Base-by-base conservation (phyloP, 176 grass and related monocot species). In the Triticum timopheevii region DNA sequence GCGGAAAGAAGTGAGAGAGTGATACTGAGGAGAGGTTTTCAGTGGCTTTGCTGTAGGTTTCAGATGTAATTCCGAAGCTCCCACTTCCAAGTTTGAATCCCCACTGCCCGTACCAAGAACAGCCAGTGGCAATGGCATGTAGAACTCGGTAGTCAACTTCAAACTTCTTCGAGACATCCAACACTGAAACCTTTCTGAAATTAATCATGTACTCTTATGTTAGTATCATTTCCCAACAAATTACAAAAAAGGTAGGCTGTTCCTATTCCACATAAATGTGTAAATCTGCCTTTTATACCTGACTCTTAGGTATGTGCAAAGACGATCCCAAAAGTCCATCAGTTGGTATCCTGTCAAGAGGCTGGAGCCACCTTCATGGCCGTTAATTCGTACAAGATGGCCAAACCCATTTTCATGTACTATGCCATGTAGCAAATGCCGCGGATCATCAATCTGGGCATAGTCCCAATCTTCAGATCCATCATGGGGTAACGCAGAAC, bases 371-470 rank as follows among this genome's bases (percentile, higher is more conserved):
- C 88, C 90, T 61, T 94, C 89, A 45, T 40, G 84, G 10, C 95
- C 95, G 22, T 94, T 94, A 44, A 97, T 79, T 19, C 88, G 78
- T 1, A 90, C 69, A 64, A 94, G 90, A 67, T 97, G 95, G 4
- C 92, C 95, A 63, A 94, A 97, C 11, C 95, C 92, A 75, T 97
- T 97, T 34, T 90, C 81, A 88, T 97, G 95, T 49, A 94, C 90
- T 27, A 90, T 27, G 3, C 90, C 92, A 34, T 93, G 95, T 62
- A 97, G 61, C 82, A 97, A 87, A 79, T 97, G 90, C 0, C 13
- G 81, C 0, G 88, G 63, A 56, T 89, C 80, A 5, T 97, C 88
- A 69, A 93, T 49, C 35, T 84, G 90, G 24, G 78, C n/a, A 61
- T 71, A 89, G 38, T 85, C 84, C 79, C 84, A 69, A 8, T 88